Evolutionary conservation across 495 filamentous ascomycete species (phyloP), one percentile per base, ranked within the genome.

Genomic region (Lepidopterella palustris): DNA sequence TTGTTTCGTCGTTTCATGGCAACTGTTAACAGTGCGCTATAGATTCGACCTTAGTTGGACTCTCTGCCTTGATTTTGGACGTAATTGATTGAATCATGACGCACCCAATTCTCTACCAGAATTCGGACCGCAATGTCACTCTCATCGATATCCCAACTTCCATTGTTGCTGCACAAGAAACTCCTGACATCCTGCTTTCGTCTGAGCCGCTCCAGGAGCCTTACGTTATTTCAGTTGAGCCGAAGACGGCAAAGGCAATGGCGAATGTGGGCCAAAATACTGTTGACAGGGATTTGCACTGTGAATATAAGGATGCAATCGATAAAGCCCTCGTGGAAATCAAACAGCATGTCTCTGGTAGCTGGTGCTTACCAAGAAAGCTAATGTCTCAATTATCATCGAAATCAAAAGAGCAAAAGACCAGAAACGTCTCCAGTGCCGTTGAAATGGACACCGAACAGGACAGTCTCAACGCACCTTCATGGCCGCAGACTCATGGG

Each of bases 81-180:
- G n/a, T n/a, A n/a, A n/a, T n/a, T 42, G 9, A n/a, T 24, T 23
- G 10, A 4, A 23, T 31, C n/a, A 25, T 39, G 1, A 27, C n/a
- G 32, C 10, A 21, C 4, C 32, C 40, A 27, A 32, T 42, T 57
- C 74, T 87, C 24, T 84, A 80, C 68, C 73, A 80, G 52, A 81
- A 80, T 58, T 23, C 52, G 15, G 56, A 68, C 1, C 50, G 69
- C 4, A 76, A 75, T 3, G 60, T 80, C 20, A 79, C 80, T 31
- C 71, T 89, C 13, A 61, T 89, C 45, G 86, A 89, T 63, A 82
- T 86, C 21, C 86, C 86, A 15, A 61, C 61, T n/a, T 87, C 86
- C 2, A 85, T 88, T 58, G 58, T 68, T 50, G 27, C 53, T 21
- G 74, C 71, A 9, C 74, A 76, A 63, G 66, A 61, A 31, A 23